Conservation (phyloP, 148 eudicot genomes). For the Amaranthus cruentus region DNA sequence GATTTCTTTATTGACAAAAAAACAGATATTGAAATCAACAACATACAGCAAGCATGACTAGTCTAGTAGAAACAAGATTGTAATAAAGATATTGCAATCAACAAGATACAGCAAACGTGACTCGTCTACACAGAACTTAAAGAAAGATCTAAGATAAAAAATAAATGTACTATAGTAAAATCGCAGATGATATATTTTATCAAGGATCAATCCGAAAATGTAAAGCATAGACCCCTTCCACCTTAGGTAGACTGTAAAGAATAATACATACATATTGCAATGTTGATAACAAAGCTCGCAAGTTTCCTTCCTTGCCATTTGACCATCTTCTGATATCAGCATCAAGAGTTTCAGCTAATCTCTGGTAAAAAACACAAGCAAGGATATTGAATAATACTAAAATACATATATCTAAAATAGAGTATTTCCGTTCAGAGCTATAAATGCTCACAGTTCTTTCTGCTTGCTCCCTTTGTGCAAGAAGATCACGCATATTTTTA, state of each 20-base stretch:
- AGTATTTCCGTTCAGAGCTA: not conserved
- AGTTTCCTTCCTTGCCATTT: slow-evolving; percentile 89
- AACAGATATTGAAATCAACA: too few relatives aligned
- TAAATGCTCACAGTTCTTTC: slow-evolving; percentile 67
- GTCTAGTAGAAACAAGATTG: not conserved
- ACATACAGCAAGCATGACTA: not conserved
- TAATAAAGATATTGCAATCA: not conserved
- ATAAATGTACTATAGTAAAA: not conserved
- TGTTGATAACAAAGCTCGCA: slow-evolving; percentile 93
- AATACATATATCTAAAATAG: not conserved
- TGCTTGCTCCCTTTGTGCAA: slow-evolving; percentile 80
- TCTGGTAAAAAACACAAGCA: slow-evolving; percentile 39
- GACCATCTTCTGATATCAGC: slow-evolving; percentile 98
- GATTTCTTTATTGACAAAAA: too few relatives aligned
- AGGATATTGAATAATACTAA: slow-evolving; percentile 5
- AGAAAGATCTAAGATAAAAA: too few relatives aligned
- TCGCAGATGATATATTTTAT: too few relatives aligned
- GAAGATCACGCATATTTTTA: slow-evolving; percentile 85
- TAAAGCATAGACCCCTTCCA: not conserved
- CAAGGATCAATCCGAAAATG: too few relatives aligned
- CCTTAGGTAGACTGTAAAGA: not conserved
- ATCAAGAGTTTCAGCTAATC: slow-evolving; percentile 85
- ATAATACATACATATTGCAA: slow-evolving; percentile 77
- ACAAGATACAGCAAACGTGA: not conserved
- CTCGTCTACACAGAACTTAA: too few relatives aligned